Evolutionary conservation across 306 rosid genomes (phyloP).

Genomic region (Citrullus mucosospermus): DNA sequence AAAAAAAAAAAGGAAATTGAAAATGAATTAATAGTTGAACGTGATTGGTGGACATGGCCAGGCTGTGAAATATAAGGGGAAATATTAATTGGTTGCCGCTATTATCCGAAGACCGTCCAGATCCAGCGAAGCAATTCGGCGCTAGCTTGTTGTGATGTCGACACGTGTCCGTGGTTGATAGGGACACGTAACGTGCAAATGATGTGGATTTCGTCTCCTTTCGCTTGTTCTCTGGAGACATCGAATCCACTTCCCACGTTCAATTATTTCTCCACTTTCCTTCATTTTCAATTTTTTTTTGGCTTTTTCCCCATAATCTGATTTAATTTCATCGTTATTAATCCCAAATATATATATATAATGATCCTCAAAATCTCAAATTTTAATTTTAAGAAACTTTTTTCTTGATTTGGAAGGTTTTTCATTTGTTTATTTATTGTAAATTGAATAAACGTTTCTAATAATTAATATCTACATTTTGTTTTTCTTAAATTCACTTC

Average conservation of each 20-base stretch:
- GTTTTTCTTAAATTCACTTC: no score
- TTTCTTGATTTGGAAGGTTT: background rate
- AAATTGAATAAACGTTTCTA: no score
- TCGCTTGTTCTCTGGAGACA: conserved; percentile 29
- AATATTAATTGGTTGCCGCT: background rate
- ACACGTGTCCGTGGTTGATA: conserved; percentile 32
- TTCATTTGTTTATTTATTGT: no score
- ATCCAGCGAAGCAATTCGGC: conserved; percentile 13
- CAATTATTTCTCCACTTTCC: conserved; percentile 5
- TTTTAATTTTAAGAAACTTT: background rate
- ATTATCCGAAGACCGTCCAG: background rate
- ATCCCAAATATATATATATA: background rate
- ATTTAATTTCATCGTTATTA: background rate
- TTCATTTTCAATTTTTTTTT: background rate
- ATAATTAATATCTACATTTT: no score
- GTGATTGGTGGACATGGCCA: conserved; percentile 15
- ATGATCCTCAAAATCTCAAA: background rate
- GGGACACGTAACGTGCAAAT: conserved; percentile 20
- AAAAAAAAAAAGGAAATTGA: background rate
- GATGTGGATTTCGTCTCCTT: conserved; percentile 2
- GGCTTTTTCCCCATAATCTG: background rate
- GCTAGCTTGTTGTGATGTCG: background rate
- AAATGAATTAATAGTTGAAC: background rate
- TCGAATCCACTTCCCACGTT: conserved; percentile 11
- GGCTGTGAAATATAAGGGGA: conserved; percentile 1